A percentile compares a stretch with the other conserved stretches of the same genome.
These are phyloP conservation scores for Erucastrum elatum DNA, from an alignment of 345 rosid species.

Conservation along the genomic window DNA sequence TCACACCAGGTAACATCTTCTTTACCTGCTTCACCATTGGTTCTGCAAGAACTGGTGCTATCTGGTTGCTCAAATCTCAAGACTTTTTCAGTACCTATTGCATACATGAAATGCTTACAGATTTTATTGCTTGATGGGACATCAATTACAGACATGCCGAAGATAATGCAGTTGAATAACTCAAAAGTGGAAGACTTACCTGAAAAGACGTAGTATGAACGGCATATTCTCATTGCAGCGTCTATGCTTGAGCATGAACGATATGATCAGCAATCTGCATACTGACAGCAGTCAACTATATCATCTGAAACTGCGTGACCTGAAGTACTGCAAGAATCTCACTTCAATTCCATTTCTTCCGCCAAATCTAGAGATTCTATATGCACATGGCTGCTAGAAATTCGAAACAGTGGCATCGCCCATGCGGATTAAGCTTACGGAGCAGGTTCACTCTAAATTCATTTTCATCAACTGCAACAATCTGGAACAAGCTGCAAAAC, in stretches of 20 bases:
- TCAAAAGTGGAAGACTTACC: not conserved
- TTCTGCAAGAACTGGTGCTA: slow-evolving; percentile 27
- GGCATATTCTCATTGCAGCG: slow-evolving; percentile 4
- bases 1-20: too few relatives aligned
- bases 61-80: slow-evolving; percentile 24
- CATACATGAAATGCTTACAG: slow-evolving; percentile 22
- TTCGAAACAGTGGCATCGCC: not conserved
- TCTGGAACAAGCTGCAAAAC: not conserved
- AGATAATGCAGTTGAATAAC: not conserved
- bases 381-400: slow-evolving; percentile 26
- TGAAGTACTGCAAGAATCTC: slow-evolving; percentile 26
- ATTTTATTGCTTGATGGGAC: slow-evolving; percentile 20
- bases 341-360: slow-evolving; percentile 24
- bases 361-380: slow-evolving; percentile 15
- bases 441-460: not conserved
- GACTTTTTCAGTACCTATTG: slow-evolving; percentile 10
- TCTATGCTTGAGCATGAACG: slow-evolving; percentile 18
- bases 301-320: slow-evolving; percentile 17
- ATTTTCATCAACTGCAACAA: not conserved
- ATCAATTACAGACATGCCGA: slow-evolving; percentile 10
- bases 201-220: not conserved
- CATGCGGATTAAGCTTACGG: not conserved
- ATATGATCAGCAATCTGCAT: slow-evolving; percentile 15
- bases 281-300: not conserved
- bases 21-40: not conserved